These are phyloP conservation scores for Fonsecaea multimorphosa DNA, from an alignment of 2,329 filamentous ascomycete species.

Conservation along the genomic window DNA sequence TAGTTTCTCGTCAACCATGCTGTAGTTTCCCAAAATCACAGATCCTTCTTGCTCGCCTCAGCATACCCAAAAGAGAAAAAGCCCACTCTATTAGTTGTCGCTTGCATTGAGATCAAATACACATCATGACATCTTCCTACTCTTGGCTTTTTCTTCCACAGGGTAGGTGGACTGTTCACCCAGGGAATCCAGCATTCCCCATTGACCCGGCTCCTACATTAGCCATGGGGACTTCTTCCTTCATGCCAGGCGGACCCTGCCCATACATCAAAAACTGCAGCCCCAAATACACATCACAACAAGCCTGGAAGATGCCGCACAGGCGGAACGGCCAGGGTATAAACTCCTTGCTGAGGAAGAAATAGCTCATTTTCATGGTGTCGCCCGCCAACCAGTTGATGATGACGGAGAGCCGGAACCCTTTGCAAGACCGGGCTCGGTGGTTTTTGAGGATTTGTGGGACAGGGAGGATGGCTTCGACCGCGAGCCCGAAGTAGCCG, in stretches of 20 bases:
- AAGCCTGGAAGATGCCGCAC: conserved; percentile 57
- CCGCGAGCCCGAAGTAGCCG: conserved; percentile 54
- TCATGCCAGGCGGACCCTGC: conserved; percentile 36
- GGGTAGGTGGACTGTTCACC: conserved; percentile 23
- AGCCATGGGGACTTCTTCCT: conserved; percentile 29
- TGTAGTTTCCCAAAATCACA: neutral
- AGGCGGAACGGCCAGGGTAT: conserved; percentile 57
- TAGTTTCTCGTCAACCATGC: neutral
- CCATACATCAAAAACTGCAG: conserved; percentile 57
- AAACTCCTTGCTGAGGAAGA: conserved; percentile 52
- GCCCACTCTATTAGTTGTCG: neutral
- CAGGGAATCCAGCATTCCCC: conserved; percentile 28
- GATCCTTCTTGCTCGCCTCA: neutral
- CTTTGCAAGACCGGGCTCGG: conserved; percentile 55
- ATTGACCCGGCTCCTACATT: conserved; percentile 15
- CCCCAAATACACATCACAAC: conserved; percentile 55
- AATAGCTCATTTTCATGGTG: conserved; percentile 58
- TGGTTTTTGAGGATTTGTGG: conserved; percentile 58
- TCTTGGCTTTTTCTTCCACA: neutral
- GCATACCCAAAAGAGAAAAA: neutral
- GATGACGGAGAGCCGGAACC: conserved; percentile 56
- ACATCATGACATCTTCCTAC: neutral
- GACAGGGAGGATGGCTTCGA: conserved; percentile 56
- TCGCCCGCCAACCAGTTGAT: conserved; percentile 57
- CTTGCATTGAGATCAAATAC: neutral